phyloP scores from a whole-genome alignment of 2,329 filamentous ascomycete genomes.

The Penicillium verrucosum region DNA sequence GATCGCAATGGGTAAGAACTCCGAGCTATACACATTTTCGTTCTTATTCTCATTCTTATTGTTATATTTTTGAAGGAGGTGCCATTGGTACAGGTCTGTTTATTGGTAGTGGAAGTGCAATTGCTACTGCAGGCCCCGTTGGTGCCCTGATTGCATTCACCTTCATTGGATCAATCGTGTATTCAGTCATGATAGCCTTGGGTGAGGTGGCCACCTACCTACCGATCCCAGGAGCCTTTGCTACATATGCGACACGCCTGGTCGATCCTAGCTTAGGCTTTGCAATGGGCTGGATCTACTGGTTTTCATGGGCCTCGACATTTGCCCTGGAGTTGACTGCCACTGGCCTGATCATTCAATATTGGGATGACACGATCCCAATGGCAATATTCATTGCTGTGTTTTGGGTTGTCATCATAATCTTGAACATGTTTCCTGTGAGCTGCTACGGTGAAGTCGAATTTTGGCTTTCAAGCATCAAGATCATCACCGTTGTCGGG shows the following conservation, averaged over 20 bases:
- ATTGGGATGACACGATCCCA: conserved; percentile 5
- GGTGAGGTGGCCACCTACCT: conserved; percentile 9
- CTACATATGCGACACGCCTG: conserved; percentile 3
- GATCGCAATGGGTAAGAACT: conserved; percentile 9
- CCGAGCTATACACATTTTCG: not conserved
- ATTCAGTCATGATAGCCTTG: conserved; percentile 7
- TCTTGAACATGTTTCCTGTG: conserved; percentile 8
- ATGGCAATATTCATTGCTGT: conserved; percentile 7
- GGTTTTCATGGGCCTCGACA: conserved; percentile 65
- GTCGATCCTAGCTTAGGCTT: conserved; percentile 8
- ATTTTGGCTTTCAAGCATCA: conserved; percentile 9
- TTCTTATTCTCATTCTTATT: not conserved
- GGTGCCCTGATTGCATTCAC: conserved; percentile 4
- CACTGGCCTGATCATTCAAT: conserved; percentile 7
- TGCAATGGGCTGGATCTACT: conserved; percentile 34
- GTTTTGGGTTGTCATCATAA: conserved; percentile 7
- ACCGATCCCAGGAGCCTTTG: conserved; percentile 4
- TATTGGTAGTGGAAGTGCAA: conserved; percentile 6
- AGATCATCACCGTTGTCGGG: conserved; percentile 6
- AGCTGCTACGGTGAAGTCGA: conserved; percentile 8
- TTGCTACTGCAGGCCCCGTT: conserved; percentile 3
- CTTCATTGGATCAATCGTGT: conserved; percentile 7
- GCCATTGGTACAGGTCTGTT: conserved; percentile 6
- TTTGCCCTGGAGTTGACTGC: conserved; percentile 8
- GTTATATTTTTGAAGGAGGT: not conserved